Evolutionary conservation across 2,329 filamentous ascomycete species (phyloP), one percentile per base, ranked within the genome.

Genomic region (Stemphylium vesicarium): DNA sequence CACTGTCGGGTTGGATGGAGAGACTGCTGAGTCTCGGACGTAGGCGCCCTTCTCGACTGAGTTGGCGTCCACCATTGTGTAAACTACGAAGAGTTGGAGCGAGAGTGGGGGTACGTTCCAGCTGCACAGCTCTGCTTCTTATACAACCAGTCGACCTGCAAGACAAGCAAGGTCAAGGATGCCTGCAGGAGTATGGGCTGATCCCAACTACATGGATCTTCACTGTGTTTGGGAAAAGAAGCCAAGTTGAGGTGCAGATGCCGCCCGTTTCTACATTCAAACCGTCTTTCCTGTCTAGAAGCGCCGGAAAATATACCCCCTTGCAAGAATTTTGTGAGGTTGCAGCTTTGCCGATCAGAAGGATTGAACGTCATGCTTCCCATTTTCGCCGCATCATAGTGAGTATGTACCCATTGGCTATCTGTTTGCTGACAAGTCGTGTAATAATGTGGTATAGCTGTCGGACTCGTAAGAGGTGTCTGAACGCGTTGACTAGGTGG

Each of bases 11-110:
- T 38, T 35, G 2, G 51, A 40, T 10, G 54, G 45, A 11, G 66
- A 67, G 1, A 48, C 35, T 2, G 48, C 6, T 3, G 50, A 32
- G 36, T 55, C 37, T 4, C 57, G 41, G 15, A 59, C 45, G 9
- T 41, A 29, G 9, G 20, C 41, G 31, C 54, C 56, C 43, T 65
- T 69, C 45, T 63, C 60, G 11, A 33, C 24, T 9, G 44, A 37
- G 12, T 31, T 47, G 13, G 46, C 12, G 26, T 60, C 50, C 12
- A 39, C 29, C 52, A 61, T 55, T n/a, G 10, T 12, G 16, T 16
- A 40, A 16, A n/a, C 4, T 11, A 31, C 29, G 22, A 10, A 8
- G 29, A 38, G n/a, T 6, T 36, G 18, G 39, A 29, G n/a, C 12
- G 37, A 11, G 36, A 12, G 24, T 16, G 36, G 20, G 15, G 20